Conservation (phyloP, 768 basidiomycete genomes). For the Austroboletus eburneus region DNA sequence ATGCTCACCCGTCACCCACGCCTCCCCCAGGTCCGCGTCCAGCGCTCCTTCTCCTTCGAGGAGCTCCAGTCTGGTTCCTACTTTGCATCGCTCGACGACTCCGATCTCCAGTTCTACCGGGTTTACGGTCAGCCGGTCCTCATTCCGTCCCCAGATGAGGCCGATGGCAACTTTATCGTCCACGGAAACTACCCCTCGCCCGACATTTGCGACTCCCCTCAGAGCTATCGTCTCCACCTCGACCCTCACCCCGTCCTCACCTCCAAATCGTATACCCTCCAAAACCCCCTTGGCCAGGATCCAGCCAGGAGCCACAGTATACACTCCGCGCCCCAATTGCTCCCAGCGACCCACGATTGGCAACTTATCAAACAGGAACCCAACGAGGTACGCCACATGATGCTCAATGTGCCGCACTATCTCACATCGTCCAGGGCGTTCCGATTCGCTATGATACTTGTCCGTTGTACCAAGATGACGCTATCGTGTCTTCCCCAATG, state of each 20-base stretch:
- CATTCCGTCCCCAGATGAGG: conserved; percentile 24
- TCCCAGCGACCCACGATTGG: conserved; percentile 16
- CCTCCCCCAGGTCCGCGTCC: conserved; percentile 24
- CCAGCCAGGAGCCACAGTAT: neutral
- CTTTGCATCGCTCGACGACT: conserved; percentile 29
- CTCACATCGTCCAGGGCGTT: conserved; percentile 13
- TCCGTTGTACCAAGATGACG: conserved; percentile 15
- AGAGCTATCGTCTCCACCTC: conserved; percentile 2
- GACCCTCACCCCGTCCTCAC: conserved; percentile 4
- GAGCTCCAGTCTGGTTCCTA: conserved; percentile 33
- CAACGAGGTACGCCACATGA: conserved; percentile 18
- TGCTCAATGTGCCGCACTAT: neutral
- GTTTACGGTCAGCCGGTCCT: conserved; percentile 32
- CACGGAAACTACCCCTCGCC: conserved; percentile 6
- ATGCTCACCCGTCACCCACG: neutral
- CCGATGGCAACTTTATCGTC: conserved; percentile 15
- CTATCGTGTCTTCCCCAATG: neutral
- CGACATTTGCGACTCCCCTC: neutral
- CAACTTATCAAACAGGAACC: conserved; percentile 23
- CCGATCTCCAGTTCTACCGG: conserved; percentile 30
- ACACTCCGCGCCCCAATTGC: neutral
- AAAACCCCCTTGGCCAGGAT: conserved; percentile 25
- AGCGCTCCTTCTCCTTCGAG: conserved; percentile 31
- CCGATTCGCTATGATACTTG: conserved; percentile 10
- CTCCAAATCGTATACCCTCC: conserved; percentile 29